These are phyloP conservation scores for Astragalus membranaceus DNA, from an alignment of 306 rosid species.

Conservation along the genomic window DNA sequence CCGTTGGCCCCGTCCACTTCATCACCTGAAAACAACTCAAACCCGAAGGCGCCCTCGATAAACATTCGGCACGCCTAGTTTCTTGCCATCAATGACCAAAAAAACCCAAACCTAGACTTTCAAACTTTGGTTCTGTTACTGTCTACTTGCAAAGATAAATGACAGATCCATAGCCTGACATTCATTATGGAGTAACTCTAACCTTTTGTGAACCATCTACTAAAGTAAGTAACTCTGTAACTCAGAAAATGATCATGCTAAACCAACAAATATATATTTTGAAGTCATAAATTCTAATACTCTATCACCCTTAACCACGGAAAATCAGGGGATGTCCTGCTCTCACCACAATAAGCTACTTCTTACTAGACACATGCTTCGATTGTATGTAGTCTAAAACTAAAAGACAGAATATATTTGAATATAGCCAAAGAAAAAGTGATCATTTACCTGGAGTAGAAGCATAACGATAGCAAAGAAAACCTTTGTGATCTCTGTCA, in stretches of 20 bases:
- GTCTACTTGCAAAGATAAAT: neutral
- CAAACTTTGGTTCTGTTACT: neutral
- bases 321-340: neutral
- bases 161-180: neutral
- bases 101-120: neutral
- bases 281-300: neutral
- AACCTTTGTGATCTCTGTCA: constrained; percentile 85
- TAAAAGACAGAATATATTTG: constrained; percentile 3
- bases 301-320: neutral
- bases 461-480: constrained; percentile 92
- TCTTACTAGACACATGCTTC: constrained; percentile 7
- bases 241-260: neutral
- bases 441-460: constrained; percentile 58
- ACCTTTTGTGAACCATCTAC: neutral
- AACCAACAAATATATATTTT: neutral
- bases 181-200: neutral
- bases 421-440: constrained; percentile 11
- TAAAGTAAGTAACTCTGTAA: neutral
- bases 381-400: neutral
- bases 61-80: neutral
- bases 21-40: neutral
- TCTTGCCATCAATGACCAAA: neutral
- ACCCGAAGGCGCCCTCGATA: neutral
- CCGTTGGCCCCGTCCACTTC: neutral
- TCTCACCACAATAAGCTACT: neutral